These are phyloP conservation scores for Fusarium brevicatenulatum DNA, from an alignment of 2,329 filamentous ascomycete species.

Conservation along the genomic window DNA sequence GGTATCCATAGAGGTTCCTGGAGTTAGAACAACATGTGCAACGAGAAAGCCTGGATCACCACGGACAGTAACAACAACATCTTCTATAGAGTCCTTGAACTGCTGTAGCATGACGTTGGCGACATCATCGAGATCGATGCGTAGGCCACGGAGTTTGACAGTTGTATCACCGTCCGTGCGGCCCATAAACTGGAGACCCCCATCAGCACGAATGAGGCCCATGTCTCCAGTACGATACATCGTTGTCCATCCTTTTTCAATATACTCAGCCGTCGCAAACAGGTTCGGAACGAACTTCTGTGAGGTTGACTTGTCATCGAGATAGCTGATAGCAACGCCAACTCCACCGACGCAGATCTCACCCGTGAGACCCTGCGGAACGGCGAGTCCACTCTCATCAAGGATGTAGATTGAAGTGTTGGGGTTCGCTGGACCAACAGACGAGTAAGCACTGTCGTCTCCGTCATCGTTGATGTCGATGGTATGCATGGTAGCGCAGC, in stretches of 20 bases:
- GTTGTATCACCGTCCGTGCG: neutral
- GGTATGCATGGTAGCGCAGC: neutral
- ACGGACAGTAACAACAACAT: neutral
- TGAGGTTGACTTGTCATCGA: neutral
- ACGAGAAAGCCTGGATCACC: neutral
- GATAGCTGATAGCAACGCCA: neutral
- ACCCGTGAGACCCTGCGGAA: neutral
- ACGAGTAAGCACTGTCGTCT: fast-evolving
- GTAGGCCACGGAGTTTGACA: neutral
- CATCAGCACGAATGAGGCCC: neutral
- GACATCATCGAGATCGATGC: neutral
- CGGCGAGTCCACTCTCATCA: neutral
- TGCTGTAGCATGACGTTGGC: neutral
- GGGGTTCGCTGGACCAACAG: neutral
- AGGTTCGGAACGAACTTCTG: neutral
- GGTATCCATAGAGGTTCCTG: fast-evolving
- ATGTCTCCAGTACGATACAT: slow-evolving; percentile 1
- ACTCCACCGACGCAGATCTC: neutral
- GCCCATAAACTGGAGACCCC: neutral
- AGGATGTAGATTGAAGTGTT: slow-evolving; percentile 2
- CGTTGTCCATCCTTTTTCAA: neutral
- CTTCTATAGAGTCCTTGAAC: neutral
- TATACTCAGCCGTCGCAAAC: neutral
- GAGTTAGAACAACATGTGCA: neutral
- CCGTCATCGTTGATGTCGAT: fast-evolving